Conservation (phyloP, 306 rosid genomes). For the barrel medic (Medicago truncatula) region DNA sequence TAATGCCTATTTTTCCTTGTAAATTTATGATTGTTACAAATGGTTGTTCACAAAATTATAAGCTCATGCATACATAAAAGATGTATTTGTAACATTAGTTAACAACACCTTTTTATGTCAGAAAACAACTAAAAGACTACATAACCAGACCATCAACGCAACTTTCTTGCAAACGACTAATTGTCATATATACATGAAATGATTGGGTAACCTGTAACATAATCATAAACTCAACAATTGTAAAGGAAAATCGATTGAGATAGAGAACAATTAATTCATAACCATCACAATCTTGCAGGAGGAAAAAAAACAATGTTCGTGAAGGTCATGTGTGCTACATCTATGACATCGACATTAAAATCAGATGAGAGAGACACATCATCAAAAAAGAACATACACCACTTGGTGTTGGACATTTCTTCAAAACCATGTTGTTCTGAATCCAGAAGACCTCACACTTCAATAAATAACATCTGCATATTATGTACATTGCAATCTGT, state of each 20-base stretch:
- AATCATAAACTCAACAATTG: slow-evolving; percentile 35
- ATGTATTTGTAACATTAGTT: slow-evolving; percentile 21
- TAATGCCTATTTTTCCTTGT: no score
- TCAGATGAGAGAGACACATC: slow-evolving; percentile 42
- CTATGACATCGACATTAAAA: slow-evolving; percentile 45
- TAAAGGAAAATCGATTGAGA: slow-evolving; percentile 40
- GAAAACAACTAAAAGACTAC: slow-evolving; percentile 5
- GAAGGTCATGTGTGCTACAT: slow-evolving; percentile 53
- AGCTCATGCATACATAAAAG: slow-evolving; percentile 3
- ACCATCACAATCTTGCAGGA: slow-evolving; percentile 52
- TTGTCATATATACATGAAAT: slow-evolving; percentile 40
- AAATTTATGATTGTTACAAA: no score
- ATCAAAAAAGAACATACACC: slow-evolving; percentile 36
- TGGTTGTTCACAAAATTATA: slow-evolving; percentile 1
- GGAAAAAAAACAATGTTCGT: slow-evolving; percentile 43
- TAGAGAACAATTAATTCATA: slow-evolving; percentile 35
- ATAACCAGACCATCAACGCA: slow-evolving; percentile 18
- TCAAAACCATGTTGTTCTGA: slow-evolving; percentile 51
- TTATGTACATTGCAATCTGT: slow-evolving; percentile 84
- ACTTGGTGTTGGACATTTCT: slow-evolving; percentile 44
- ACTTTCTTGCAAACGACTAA: slow-evolving; percentile 38
- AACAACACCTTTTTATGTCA: slow-evolving; percentile 21
- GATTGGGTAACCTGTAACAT: slow-evolving; percentile 29
- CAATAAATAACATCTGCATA: slow-evolving; percentile 55
- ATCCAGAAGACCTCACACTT: slow-evolving; percentile 52